phyloP scores from a whole-genome alignment of 2,329 filamentous ascomycete species.

The Cercospora zeina region DNA sequence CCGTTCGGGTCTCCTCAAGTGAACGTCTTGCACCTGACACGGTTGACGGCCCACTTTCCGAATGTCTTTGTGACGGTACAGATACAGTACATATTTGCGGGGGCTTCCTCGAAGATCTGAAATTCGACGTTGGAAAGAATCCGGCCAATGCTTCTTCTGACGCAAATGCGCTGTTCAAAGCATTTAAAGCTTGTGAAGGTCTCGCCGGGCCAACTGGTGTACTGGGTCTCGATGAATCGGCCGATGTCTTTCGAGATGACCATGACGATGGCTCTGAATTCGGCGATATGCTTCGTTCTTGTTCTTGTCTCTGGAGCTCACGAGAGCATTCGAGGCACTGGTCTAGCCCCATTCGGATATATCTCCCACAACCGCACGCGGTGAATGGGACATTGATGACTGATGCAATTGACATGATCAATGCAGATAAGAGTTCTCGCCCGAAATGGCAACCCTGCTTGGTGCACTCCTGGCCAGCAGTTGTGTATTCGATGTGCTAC shows the following conservation, averaged over 20 bases:
- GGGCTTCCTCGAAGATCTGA: background rate
- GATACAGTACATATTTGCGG: background rate
- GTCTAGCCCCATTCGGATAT: background rate
- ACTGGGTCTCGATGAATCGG: background rate
- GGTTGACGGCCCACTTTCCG: background rate
- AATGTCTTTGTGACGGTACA: background rate
- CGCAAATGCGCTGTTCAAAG: conserved; percentile 9
- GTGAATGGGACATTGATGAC: conserved; percentile 6
- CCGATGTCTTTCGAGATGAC: background rate
- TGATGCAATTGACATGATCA: background rate
- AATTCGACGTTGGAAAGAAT: conserved; percentile 2
- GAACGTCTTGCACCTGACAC: background rate
- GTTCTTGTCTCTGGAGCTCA: background rate
- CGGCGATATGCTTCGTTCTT: background rate
- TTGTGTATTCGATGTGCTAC: background rate
- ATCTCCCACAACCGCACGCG: conserved; percentile 6
- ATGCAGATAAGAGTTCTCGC: background rate
- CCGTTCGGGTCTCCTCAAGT: background rate
- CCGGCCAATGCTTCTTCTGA: background rate
- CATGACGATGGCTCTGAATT: background rate
- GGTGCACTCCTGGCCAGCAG: background rate
- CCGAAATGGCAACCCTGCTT: background rate
- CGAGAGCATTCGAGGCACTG: conserved; percentile 5
- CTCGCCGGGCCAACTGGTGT: background rate
- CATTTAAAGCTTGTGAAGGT: background rate